Conservation (phyloP, 768 basidiomycete species). For the Leccinum truebloodii region DNA sequence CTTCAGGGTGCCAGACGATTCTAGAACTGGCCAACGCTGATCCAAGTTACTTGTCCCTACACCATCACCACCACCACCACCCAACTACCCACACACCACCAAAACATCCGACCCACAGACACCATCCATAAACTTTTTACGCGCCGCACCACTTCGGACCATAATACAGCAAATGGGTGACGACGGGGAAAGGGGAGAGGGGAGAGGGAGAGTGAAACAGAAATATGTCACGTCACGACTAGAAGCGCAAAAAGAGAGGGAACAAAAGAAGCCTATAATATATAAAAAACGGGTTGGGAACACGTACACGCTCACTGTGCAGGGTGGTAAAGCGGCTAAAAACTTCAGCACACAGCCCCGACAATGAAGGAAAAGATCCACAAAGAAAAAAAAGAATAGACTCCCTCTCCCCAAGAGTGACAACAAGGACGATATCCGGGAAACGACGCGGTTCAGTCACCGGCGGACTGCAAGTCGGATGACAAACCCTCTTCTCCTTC, state of each 20-base stretch:
- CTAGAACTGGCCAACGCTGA: slow-evolving; percentile 2
- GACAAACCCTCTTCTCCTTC: slow-evolving; percentile 6
- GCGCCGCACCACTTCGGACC: slow-evolving; percentile 19
- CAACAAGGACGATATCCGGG: slow-evolving; percentile 13
- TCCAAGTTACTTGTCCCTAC: slow-evolving; percentile 10
- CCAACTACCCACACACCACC: slow-evolving; percentile 9
- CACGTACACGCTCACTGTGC: slow-evolving; percentile 24
- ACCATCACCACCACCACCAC: slow-evolving; percentile 5
- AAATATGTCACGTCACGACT: slow-evolving; percentile 24
- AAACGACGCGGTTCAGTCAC: slow-evolving; percentile 13
- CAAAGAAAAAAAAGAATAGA: slow-evolving; percentile 13
- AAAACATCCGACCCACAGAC: slow-evolving; percentile 15
- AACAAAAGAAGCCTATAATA: slow-evolving; percentile 30
- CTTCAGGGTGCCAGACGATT: slow-evolving; percentile 10
- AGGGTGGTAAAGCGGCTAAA: slow-evolving; percentile 12
- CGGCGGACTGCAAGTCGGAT: slow-evolving; percentile 16
- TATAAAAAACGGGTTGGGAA: slow-evolving; percentile 29
- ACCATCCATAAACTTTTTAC: slow-evolving; percentile 17
- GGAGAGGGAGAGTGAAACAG: slow-evolving; percentile 2
- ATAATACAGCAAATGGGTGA: slow-evolving; percentile 15
- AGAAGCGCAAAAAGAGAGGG: slow-evolving; percentile 14
- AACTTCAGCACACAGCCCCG: slow-evolving; percentile 17
- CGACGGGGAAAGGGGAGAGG: background rate
- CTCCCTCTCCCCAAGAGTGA: slow-evolving; percentile 14
- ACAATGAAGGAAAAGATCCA: slow-evolving; percentile 12